Percentiles rank a stretch among this genome's conserved stretches.
Evolutionary conservation across 2,329 filamentous ascomycete species (phyloP).

Genomic region (Orbilia blumenaviensis): DNA sequence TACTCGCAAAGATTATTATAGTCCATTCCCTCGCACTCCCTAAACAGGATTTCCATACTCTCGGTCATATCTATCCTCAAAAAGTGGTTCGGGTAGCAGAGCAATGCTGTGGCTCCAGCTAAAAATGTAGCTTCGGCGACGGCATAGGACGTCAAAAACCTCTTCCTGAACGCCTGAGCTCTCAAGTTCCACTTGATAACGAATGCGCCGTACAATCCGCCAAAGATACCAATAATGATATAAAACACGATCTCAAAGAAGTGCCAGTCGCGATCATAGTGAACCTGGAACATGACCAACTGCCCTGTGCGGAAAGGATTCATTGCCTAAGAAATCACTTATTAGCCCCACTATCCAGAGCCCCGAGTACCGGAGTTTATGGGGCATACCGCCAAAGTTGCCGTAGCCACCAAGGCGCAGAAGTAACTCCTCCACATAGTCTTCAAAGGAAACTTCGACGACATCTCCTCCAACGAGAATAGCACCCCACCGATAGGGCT

Average conservation of each 20-base stretch:
- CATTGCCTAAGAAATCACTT: conserved; percentile 71
- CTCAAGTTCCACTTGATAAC: conserved; percentile 98
- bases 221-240: conserved; percentile 88
- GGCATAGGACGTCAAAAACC: conserved; percentile 83
- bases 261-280: conserved; percentile 95
- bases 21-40: conserved; percentile 87
- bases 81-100: conserved; percentile 98
- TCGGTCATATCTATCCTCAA: conserved; percentile 98
- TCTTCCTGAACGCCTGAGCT: conserved; percentile 90
- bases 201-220: conserved; percentile 92
- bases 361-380: not conserved
- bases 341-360: not conserved
- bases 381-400: conserved; percentile 75
- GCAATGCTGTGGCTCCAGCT: conserved; percentile 81
- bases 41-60: conserved; percentile 97
- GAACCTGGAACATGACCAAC: conserved; percentile 98
- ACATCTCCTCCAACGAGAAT: conserved; percentile 98
- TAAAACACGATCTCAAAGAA: conserved; percentile 97
- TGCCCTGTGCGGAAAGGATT: conserved; percentile 97
- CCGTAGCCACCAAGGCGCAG: conserved; percentile 92
- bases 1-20: conserved; percentile 89
- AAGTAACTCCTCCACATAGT: conserved; percentile 99
- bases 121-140: conserved; percentile 86
- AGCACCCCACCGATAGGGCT: conserved; percentile 96
- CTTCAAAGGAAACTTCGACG: conserved; percentile 93